Conservation (phyloP, 768 basidiomycete species). For the Russula sp. region DNA sequence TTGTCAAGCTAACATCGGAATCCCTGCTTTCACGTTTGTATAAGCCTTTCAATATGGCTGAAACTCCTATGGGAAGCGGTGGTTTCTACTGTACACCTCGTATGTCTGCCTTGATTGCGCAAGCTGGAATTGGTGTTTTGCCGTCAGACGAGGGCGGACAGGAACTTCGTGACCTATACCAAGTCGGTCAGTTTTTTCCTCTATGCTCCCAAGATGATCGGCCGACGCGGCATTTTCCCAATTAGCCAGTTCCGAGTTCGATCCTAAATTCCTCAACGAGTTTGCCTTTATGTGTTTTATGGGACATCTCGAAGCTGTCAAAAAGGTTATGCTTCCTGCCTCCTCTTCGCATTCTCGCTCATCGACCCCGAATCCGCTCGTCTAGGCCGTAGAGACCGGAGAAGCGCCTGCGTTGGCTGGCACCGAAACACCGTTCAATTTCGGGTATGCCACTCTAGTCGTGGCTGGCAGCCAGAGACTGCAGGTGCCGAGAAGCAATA, state of each 20-base stretch:
- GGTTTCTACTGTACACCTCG: not conserved
- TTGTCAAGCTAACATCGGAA: no score
- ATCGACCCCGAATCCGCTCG: not conserved
- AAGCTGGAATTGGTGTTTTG: not conserved
- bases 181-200: not conserved
- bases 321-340: no score
- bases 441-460: constrained; percentile 22
- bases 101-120: not conserved
- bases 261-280: not conserved
- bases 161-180: constrained; percentile 4
- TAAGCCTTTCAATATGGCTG: no score
- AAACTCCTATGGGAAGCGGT: no score
- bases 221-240: no score
- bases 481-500: no score
- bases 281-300: no score
- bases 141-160: not conserved
- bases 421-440: constrained; percentile 24
- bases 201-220: not conserved
- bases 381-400: constrained; percentile 5
- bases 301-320: no score
- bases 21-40: no score
- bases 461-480: constrained; percentile 19
- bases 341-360: not conserved
- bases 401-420: constrained; percentile 22
- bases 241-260: not conserved